Conservation (phyloP, 768 basidiomycete genomes). For the Mycena polygramma region DNA sequence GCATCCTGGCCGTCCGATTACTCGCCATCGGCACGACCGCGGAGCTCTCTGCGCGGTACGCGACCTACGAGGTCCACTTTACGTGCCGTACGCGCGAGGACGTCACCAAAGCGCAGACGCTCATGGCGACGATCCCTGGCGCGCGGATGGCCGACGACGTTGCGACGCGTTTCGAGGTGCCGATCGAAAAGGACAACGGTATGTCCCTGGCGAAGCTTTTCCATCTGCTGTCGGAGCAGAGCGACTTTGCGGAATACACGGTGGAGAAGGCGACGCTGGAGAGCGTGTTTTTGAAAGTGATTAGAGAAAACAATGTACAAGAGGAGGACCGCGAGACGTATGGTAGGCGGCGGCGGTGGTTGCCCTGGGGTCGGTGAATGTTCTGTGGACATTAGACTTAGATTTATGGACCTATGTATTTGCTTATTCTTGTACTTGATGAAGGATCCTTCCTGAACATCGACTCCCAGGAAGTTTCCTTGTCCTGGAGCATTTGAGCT, state of each 20-base stretch:
- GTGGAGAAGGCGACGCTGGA: constrained; percentile 79
- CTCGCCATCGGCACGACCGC: constrained; percentile 79
- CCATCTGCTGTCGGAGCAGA: constrained; percentile 63
- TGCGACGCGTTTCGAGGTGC: constrained; percentile 82
- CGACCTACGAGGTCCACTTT: constrained; percentile 84
- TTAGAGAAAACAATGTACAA: constrained; percentile 68
- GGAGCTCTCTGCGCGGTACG: constrained; percentile 74
- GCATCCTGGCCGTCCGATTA: constrained; percentile 79
- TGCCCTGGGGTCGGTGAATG: constrained; percentile 7
- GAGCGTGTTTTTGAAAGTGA: constrained; percentile 80
- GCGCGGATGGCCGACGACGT: constrained; percentile 79
- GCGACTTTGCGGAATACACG: constrained; percentile 74
- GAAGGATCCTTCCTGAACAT: too few species aligned
- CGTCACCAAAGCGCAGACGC: constrained; percentile 63
- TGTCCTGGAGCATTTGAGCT: too few species aligned
- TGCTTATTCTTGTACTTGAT: too few species aligned
- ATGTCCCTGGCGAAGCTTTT: constrained; percentile 73
- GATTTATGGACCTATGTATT: constrained; percentile 8
- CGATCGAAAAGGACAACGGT: constrained; percentile 56
- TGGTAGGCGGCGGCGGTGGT: constrained; percentile 20
- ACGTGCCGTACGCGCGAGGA: constrained; percentile 75
- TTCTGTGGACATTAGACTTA: neutral
- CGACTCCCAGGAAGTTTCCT: too few species aligned
- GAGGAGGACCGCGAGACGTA: constrained; percentile 53
- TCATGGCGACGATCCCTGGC: constrained; percentile 75